These are phyloP conservation scores for Stropharia rugosoannulata DNA, from an alignment of 768 basidiomycete genomes.

Conservation along the genomic window DNA sequence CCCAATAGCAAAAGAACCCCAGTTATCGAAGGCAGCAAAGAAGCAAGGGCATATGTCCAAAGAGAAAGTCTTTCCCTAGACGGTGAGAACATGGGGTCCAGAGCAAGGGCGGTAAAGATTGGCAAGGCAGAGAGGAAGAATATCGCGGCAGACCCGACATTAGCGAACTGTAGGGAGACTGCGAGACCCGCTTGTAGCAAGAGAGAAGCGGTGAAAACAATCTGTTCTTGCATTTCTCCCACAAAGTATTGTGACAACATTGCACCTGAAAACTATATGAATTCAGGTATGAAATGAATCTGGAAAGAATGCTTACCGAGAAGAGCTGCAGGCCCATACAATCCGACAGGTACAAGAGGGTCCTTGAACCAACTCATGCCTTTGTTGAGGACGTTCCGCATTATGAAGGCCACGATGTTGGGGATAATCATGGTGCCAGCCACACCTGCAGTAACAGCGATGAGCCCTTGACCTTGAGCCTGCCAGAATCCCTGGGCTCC, in stretches of 20 bases:
- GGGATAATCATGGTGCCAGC: constrained; percentile 60
- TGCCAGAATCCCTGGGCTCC: constrained; percentile 34
- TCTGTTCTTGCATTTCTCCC: constrained; percentile 55
- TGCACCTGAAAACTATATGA: constrained; percentile 42
- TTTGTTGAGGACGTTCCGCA: constrained; percentile 60
- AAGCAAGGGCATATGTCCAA: constrained; percentile 62
- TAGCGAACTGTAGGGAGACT: constrained; percentile 56
- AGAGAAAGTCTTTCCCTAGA: constrained; percentile 43
- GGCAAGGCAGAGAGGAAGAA: constrained; percentile 65
- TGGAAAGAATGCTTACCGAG: constrained; percentile 47
- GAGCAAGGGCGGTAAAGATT: constrained; percentile 52
- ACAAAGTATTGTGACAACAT: constrained; percentile 61
- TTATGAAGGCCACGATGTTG: constrained; percentile 70
- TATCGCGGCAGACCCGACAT: constrained; percentile 75
- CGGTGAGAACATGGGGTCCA: constrained; percentile 42
- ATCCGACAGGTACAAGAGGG: constrained; percentile 59
- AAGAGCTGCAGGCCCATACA: constrained; percentile 77
- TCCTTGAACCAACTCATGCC: constrained; percentile 85
- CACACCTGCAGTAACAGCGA: constrained; percentile 50
- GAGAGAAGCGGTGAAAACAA: constrained; percentile 57
- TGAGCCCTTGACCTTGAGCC: constrained; percentile 41
- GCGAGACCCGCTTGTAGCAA: constrained; percentile 60
- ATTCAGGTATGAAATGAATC: background rate
- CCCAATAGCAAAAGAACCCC: constrained; percentile 58
- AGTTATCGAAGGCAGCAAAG: constrained; percentile 51